These are phyloP conservation scores for Boletus coccyginus DNA, from an alignment of 768 basidiomycete species.

Conservation along the genomic window DNA sequence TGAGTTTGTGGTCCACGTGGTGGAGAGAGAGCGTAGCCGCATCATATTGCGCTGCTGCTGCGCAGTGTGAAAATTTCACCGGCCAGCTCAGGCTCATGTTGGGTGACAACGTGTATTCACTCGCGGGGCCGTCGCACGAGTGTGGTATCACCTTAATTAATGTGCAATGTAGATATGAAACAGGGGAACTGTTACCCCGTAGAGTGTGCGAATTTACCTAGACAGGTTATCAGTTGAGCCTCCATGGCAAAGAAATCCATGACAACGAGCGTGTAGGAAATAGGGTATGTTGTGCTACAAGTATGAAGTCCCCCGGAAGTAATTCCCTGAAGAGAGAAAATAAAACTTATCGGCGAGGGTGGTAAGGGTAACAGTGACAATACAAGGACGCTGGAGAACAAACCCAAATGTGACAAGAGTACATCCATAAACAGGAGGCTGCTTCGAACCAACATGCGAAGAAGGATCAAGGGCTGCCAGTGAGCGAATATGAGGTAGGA, in stretches of 20 bases:
- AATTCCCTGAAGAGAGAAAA: conserved; percentile 1
- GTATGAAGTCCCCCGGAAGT: conserved; percentile 3
- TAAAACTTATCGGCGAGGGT: neutral
- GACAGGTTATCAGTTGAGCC: neutral
- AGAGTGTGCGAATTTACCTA: neutral
- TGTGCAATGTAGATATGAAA: too few species aligned
- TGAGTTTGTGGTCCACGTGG: conserved; percentile 2
- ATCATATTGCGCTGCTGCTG: neutral
- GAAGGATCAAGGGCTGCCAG: neutral
- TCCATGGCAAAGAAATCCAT: neutral
- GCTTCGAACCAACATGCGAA: neutral
- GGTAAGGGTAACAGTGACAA: neutral
- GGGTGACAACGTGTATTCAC: neutral
- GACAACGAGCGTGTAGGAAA: neutral
- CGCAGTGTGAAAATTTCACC: conserved; percentile 7
- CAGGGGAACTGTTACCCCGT: neutral
- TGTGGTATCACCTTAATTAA: neutral
- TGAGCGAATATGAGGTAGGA: neutral
- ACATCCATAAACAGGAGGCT: neutral
- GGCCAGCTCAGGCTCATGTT: conserved; percentile 7
- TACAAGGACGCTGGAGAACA: neutral
- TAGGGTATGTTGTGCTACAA: neutral
- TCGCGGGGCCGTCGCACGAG: neutral
- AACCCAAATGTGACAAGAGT: neutral
- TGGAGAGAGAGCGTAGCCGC: neutral